A percentile compares a stretch with the other conserved stretches of the same genome.
These are phyloP conservation scores for Rutidosis leptorrhynchoides DNA, from an alignment of 129 eudicot species.

Conservation along the genomic window DNA sequence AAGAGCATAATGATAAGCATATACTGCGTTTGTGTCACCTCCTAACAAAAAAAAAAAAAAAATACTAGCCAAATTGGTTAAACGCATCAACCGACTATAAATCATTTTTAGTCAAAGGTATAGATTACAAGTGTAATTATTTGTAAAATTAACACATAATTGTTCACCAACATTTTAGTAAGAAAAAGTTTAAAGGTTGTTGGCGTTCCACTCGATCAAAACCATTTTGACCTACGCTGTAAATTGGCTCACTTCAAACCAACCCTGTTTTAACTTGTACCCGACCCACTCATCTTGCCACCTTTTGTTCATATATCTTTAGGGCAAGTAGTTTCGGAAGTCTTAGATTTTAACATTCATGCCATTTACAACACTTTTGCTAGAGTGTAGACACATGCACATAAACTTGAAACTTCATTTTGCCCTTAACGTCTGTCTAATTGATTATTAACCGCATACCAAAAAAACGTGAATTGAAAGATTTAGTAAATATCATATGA, in stretches of 20 bases:
- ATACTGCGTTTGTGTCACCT: no score
- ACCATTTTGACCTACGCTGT: neutral
- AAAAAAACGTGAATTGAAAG: neutral
- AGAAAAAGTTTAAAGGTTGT: no score
- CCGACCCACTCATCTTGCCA: constrained; percentile 2
- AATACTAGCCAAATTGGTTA: neutral
- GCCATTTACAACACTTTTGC: constrained; percentile 13
- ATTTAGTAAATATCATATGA: constrained; percentile 18
- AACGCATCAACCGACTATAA: no score
- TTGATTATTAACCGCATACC: constrained; percentile 12
- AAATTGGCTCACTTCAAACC: neutral
- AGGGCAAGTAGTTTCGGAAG: neutral
- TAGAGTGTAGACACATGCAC: constrained; percentile 11
- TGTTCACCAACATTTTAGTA: no score
- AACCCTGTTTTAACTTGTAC: neutral
- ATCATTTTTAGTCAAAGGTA: neutral
- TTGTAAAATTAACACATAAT: no score
- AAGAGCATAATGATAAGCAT: no score
- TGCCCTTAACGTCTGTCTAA: constrained; percentile 29
- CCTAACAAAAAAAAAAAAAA: neutral
- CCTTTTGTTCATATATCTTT: neutral
- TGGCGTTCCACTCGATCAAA: neutral
- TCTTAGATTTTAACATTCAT: constrained; percentile 10
- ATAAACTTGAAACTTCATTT: constrained; percentile 22
- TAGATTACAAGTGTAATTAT: neutral